A percentile compares a stretch with the other conserved stretches of the same genome.
Conservation (phyloP, 208 protist genomes). For the Histomonas meleagridis region DNA sequence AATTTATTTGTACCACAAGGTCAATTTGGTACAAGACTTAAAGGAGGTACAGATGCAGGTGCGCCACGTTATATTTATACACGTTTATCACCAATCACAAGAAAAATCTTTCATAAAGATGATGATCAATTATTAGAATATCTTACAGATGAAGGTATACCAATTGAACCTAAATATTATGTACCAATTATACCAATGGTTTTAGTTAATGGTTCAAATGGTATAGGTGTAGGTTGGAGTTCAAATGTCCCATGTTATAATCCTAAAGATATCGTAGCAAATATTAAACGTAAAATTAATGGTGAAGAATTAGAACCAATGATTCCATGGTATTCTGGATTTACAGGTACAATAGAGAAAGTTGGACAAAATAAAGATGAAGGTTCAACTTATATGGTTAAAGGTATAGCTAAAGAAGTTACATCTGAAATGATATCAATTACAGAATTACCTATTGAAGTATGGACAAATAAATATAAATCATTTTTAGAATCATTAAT, state of each 20-base stretch:
- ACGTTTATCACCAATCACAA: conserved; percentile 71
- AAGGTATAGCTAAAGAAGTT: background rate
- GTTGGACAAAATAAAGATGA: background rate
- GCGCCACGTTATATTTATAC: conserved; percentile 97
- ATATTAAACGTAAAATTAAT: conserved; percentile 65
- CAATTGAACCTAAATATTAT: conserved; percentile 96
- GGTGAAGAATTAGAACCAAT: conserved; percentile 61
- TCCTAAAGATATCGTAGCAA: conserved; percentile 77
- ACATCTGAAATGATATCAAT: conserved; percentile 39
- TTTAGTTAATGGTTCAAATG: conserved; percentile 91
- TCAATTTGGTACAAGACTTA: conserved; percentile 91
- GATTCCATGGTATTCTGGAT: conserved; percentile 90
- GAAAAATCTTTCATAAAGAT: conserved; percentile 75
- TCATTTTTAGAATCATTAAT: conserved; percentile 46
- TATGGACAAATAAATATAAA: conserved; percentile 80
- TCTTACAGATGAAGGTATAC: conserved; percentile 89
- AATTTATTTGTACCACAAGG: conserved; percentile 86
- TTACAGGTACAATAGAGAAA: conserved; percentile 53
- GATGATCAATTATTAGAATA: conserved; percentile 92
- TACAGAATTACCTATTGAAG: conserved; percentile 65
- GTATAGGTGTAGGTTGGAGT: conserved; percentile 90
- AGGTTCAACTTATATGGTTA: background rate
- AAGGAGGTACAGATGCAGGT: conserved; percentile 94
- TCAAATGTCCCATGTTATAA: conserved; percentile 92
- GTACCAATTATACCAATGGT: conserved; percentile 94